These are phyloP conservation scores for Sungouiozyma intestinalis DNA, from an alignment of 805 yeast genomes.

Conservation along the genomic window DNA sequence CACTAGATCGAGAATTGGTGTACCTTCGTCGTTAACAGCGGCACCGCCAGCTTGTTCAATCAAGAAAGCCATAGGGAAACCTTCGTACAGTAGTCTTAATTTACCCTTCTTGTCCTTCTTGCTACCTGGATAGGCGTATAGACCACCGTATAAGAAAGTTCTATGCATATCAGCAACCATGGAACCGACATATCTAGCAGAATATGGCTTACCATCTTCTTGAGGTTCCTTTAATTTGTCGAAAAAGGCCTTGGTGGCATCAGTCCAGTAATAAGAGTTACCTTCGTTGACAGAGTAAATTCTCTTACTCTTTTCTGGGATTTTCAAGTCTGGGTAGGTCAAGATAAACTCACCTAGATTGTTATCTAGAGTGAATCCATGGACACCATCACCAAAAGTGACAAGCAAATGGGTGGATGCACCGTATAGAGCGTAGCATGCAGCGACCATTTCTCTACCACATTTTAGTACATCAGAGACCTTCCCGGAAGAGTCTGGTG, in stretches of 20 bases:
- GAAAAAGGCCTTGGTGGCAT: slow-evolving; percentile 55
- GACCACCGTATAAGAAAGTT: slow-evolving; percentile 87
- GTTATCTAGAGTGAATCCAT: slow-evolving; percentile 89
- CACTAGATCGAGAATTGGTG: slow-evolving; percentile 72
- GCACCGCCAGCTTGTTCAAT: slow-evolving; percentile 94
- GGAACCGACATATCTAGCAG: slow-evolving; percentile 91
- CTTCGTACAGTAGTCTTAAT: slow-evolving; percentile 83
- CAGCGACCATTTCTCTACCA: slow-evolving; percentile 93
- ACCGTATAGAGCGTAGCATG: slow-evolving; percentile 98
- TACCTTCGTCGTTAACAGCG: slow-evolving; percentile 85
- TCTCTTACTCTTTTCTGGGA: slow-evolving; percentile 47
- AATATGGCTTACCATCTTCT: slow-evolving; percentile 56
- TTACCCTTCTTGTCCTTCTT: slow-evolving; percentile 81
- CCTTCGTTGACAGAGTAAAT: slow-evolving; percentile 95
- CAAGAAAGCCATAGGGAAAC: slow-evolving; percentile 95
- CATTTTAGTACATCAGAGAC: slow-evolving; percentile 82
- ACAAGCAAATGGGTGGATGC: slow-evolving; percentile 90
- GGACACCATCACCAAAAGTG: slow-evolving; percentile 84
- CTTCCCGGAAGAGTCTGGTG: slow-evolving; percentile 65
- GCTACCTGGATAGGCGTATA: slow-evolving; percentile 90
- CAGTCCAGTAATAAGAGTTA: slow-evolving; percentile 78
- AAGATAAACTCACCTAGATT: slow-evolving; percentile 90
- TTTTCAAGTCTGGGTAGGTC: slow-evolving; percentile 67
- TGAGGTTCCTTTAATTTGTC: slow-evolving; percentile 69
- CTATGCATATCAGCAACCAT: slow-evolving; percentile 99